Conservation (phyloP, 1,139 yeast genomes). For the Yamadazyma dushanensis region DNA sequence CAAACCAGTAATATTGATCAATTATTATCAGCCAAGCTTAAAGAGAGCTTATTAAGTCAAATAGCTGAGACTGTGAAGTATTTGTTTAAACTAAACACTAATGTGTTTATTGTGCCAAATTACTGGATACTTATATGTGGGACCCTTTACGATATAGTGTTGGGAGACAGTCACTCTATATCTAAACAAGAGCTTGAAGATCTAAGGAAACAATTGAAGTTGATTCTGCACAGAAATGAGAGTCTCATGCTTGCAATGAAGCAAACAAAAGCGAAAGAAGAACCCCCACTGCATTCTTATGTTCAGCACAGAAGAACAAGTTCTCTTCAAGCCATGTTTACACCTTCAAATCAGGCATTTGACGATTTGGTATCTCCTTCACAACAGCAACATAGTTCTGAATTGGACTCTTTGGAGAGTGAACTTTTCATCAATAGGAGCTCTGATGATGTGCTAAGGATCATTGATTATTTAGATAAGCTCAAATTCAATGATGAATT, state of each 20-base stretch:
- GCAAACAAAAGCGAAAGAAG: conserved; percentile 12
- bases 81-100: conserved; percentile 60
- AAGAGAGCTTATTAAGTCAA: conserved; percentile 22
- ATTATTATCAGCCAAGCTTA: conserved; percentile 17
- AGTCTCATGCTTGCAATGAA: conserved; percentile 59
- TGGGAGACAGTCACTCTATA: conserved; percentile 23
- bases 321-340: conserved; percentile 14
- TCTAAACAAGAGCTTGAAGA: conserved; percentile 28
- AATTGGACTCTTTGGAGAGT: conserved; percentile 16
- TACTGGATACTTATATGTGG: conserved; percentile 66
- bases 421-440: conserved; percentile 27
- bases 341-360: conserved; percentile 8
- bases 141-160: conserved; percentile 38
- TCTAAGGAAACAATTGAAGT: conserved; percentile 52
- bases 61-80: conserved; percentile 39
- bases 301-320: conserved; percentile 40
- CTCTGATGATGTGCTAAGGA: conserved; percentile 31
- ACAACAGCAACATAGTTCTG: conserved; percentile 5
- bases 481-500: conserved; percentile 31
- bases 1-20: conserved; percentile 7
- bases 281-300: conserved; percentile 72
- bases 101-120: conserved; percentile 75
- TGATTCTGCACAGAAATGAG: conserved; percentile 68
- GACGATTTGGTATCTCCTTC: conserved; percentile 11
- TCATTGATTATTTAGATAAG: conserved; percentile 36